Evolutionary conservation across 768 basidiomycete species (phyloP).

Genomic region (Lactarius hengduanensis): DNA sequence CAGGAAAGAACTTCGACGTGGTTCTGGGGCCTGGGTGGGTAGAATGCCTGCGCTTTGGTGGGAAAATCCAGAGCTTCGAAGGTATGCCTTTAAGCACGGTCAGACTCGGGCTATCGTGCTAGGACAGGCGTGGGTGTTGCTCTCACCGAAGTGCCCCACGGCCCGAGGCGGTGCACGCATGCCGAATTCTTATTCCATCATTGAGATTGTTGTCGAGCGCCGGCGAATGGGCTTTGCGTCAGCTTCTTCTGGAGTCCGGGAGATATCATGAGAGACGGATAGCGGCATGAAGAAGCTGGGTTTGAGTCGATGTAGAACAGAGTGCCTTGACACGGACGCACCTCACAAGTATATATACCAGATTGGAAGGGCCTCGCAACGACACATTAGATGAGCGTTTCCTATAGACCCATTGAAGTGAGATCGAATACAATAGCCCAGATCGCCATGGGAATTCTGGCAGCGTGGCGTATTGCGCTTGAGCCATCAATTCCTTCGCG

Average conservation of each 20-base stretch:
- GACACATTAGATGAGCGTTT: neutral
- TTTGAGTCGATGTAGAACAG: neutral
- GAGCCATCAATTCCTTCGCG: neutral
- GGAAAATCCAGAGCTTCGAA: conserved; percentile 8
- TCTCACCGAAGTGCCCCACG: conserved; percentile 9
- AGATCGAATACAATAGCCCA: neutral
- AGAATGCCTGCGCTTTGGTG: conserved; percentile 11
- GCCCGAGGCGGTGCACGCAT: neutral
- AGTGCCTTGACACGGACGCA: neutral
- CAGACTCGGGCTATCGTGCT: neutral
- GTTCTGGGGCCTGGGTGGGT: conserved; percentile 14
- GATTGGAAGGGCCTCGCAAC: neutral
- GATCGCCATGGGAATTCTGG: neutral
- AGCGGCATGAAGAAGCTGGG: neutral
- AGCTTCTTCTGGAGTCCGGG: neutral
- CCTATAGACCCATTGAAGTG: neutral
- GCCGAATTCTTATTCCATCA: conserved; percentile 22
- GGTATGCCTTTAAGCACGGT: conserved; percentile 10
- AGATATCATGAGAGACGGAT: neutral
- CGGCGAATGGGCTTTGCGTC: neutral
- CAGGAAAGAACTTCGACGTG: neutral
- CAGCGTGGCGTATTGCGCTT: neutral
- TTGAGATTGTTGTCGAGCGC: conserved; percentile 17
- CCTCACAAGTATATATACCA: conserved; percentile 1
- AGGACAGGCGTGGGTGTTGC: neutral